Evolutionary conservation across 78 protist genomes (phyloP).

Genomic region (Dictyostelium firmibasis): DNA sequence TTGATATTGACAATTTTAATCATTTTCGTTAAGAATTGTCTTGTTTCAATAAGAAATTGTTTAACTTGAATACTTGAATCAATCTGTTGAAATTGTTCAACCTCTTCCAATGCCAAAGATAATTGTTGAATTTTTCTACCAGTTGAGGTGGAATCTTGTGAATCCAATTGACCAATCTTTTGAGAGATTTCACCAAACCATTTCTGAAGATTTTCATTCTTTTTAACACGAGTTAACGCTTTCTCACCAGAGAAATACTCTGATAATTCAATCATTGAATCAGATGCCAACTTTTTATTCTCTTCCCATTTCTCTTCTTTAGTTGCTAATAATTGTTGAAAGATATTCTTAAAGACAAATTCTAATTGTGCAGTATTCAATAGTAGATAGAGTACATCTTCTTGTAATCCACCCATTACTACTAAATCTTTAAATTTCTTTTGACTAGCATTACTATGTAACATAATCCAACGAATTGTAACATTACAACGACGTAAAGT

Average conservation of each 20-base stretch:
- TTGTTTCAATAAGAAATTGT: slow-evolving; percentile 92
- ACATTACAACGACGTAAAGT: slow-evolving; percentile 92
- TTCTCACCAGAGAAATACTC: slow-evolving; percentile 93
- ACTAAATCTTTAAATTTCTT: slow-evolving; percentile 62
- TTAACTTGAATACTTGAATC: slow-evolving; percentile 89
- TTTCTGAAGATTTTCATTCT: slow-evolving; percentile 89
- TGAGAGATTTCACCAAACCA: slow-evolving; percentile 92
- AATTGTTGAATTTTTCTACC: slow-evolving; percentile 95
- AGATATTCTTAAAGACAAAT: slow-evolving; percentile 85
- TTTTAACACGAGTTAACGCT: slow-evolving; percentile 88
- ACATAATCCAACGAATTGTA: slow-evolving; percentile 85
- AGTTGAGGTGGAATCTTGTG: slow-evolving; percentile 82
- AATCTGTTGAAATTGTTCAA: slow-evolving; percentile 95
- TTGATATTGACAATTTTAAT: slow-evolving; percentile 91
- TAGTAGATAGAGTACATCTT: slow-evolving; percentile 84
- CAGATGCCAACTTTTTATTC: slow-evolving; percentile 57
- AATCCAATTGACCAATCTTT: slow-evolving; percentile 85
- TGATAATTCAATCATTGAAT: slow-evolving; percentile 85
- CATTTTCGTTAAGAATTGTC: slow-evolving; percentile 89
- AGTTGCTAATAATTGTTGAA: slow-evolving; percentile 59
- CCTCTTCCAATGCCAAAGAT: slow-evolving; percentile 93
- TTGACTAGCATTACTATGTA: slow-evolving; percentile 51
- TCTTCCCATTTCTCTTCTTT: slow-evolving; percentile 90
- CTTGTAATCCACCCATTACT: slow-evolving; percentile 44
- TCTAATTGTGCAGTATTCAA: slow-evolving; percentile 95